These are phyloP conservation scores for Kuraishia hungarica DNA, from an alignment of 805 yeast genomes.

Conservation along the genomic window DNA sequence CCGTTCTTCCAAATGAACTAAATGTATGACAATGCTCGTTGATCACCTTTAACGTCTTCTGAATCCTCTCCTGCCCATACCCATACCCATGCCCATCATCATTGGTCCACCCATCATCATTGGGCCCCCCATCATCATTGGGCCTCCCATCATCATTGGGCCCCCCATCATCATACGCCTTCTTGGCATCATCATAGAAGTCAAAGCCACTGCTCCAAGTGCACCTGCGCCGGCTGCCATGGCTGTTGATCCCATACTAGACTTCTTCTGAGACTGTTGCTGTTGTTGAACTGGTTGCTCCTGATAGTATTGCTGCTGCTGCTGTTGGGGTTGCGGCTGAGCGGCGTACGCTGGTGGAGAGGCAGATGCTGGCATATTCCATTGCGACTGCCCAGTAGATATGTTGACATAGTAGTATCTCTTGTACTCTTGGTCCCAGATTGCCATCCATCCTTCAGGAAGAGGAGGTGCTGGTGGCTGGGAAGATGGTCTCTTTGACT, in stretches of 20 bases:
- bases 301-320: slow-evolving; percentile 1
- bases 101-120: neutral
- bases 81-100: neutral
- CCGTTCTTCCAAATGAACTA: no score
- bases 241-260: neutral
- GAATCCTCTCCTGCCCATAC: neutral
- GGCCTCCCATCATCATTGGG: neutral
- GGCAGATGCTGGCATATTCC: slow-evolving; percentile 58
- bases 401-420: slow-evolving; percentile 56
- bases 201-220: neutral
- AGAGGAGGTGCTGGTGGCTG: slow-evolving; percentile 2
- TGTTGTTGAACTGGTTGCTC: slow-evolving; percentile 1
- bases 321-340: neutral
- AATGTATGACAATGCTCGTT: no score
- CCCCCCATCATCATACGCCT: neutral
- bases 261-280: neutral
- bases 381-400: slow-evolving; percentile 56
- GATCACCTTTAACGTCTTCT: neutral
- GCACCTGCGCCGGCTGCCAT: neutral
- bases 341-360: neutral
- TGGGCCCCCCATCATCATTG: neutral
- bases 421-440: slow-evolving; percentile 2
- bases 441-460: slow-evolving; percentile 3
- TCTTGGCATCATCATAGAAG: neutral
- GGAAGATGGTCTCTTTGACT: neutral